Conservation (phyloP, 345 rosid species). For the Turritis glabra region DNA sequence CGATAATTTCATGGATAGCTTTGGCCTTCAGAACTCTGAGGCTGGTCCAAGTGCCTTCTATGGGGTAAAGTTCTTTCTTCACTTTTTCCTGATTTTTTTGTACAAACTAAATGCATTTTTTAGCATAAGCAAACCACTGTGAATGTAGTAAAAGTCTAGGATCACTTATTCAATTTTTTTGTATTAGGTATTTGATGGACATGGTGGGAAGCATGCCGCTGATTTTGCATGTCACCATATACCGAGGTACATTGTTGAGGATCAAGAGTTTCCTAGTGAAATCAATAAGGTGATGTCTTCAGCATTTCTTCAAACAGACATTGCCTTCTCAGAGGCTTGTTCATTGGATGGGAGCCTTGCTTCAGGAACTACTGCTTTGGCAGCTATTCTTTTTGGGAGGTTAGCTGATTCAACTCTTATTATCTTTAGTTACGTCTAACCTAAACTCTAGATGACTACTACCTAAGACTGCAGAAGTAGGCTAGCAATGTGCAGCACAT, state of each 20-base stretch:
- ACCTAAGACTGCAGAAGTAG: constrained; percentile 9
- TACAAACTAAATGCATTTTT: background rate
- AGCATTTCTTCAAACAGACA: constrained; percentile 79
- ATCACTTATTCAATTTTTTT: background rate
- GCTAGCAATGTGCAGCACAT: background rate
- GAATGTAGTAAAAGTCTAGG: background rate
- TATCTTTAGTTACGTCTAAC: background rate
- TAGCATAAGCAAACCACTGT: background rate
- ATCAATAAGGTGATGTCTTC: constrained; percentile 71
- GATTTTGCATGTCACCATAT: constrained; percentile 68
- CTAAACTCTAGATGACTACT: background rate
- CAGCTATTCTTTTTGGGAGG: constrained; percentile 86
- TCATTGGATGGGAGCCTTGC: constrained; percentile 62
- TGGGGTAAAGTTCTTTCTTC: constrained; percentile 56
- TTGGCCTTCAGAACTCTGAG: constrained; percentile 43
- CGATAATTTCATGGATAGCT: constrained; percentile 59
- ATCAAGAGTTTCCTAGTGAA: constrained; percentile 67
- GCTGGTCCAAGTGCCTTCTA: constrained; percentile 78
- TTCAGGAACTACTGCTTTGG: constrained; percentile 90
- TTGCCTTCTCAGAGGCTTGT: constrained; percentile 78
- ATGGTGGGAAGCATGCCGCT: constrained; percentile 94
- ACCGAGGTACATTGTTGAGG: constrained; percentile 68
- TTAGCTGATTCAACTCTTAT: constrained; percentile 30
- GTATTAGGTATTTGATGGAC: constrained; percentile 77
- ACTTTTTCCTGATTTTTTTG: background rate